phyloP scores from a whole-genome alignment of 192 early-diverging fungal genomes.

The Cetraspora pellucida region DNA sequence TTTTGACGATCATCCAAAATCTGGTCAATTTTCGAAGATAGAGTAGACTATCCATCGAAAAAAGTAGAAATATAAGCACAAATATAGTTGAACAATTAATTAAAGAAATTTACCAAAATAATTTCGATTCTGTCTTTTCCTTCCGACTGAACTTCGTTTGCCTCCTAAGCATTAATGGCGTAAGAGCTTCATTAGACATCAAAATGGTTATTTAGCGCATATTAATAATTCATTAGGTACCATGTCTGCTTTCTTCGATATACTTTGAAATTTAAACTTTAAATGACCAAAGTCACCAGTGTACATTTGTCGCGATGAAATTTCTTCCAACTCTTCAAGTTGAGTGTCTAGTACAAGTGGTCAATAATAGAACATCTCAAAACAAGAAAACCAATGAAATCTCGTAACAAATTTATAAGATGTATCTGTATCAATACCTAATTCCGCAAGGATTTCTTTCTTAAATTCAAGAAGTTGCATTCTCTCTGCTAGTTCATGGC shows the following conservation, averaged over 20 bases:
- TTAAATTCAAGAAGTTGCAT: not conserved
- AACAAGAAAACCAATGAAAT: not conserved
- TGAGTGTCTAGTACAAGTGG: not conserved
- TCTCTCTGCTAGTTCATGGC: not conserved
- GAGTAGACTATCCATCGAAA: too few relatives aligned
- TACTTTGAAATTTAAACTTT: too few relatives aligned
- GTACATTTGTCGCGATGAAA: too few relatives aligned
- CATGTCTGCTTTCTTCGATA: too few relatives aligned
- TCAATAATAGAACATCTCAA: not conserved
- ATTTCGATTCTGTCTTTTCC: not conserved
- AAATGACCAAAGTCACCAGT: too few relatives aligned
- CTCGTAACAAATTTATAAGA: not conserved
- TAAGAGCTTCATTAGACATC: not conserved
- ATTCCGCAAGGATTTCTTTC: not conserved
- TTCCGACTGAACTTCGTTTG: not conserved
- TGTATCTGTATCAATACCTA: not conserved
- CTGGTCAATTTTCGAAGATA: not conserved
- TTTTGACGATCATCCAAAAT: constrained; percentile 4
- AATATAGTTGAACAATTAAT: too few relatives aligned
- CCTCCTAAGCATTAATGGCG: not conserved
- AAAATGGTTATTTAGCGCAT: not conserved
- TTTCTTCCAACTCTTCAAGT: not conserved
- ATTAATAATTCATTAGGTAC: too few relatives aligned
- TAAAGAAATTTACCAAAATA: too few relatives aligned
- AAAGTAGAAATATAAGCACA: too few relatives aligned